These are phyloP conservation scores for Saksenaea vasiformis DNA, from an alignment of 371 early-diverging fungal species.

Conservation along the genomic window DNA sequence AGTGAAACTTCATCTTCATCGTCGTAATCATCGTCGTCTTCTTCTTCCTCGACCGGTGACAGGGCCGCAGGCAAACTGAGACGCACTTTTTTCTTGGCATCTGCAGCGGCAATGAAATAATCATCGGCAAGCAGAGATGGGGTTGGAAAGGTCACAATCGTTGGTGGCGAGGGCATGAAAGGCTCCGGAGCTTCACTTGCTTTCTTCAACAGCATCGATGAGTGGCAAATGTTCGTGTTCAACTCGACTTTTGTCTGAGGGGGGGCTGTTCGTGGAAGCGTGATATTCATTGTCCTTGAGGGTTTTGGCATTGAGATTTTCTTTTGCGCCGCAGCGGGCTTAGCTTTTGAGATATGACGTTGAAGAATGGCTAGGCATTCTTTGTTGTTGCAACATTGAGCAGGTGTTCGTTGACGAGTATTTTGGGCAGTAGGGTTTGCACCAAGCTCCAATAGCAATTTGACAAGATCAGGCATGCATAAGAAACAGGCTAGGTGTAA, in stretches of 20 bases:
- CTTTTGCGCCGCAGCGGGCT: background rate
- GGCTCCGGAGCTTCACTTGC: background rate
- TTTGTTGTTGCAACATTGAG: conserved; percentile 64
- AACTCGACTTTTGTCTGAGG: background rate
- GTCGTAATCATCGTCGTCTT: conserved; percentile 6
- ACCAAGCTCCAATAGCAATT: conserved; percentile 60
- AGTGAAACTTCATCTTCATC: background rate
- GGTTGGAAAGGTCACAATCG: background rate
- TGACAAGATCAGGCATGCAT: conserved; percentile 71
- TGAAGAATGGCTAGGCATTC: background rate
- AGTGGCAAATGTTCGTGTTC: background rate
- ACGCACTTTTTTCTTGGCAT: conserved; percentile 1
- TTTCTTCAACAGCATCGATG: background rate
- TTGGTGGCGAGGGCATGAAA: background rate
- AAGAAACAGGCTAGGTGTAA: conserved; percentile 72
- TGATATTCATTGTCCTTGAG: background rate
- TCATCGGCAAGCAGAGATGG: background rate
- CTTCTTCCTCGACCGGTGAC: conserved; percentile 6
- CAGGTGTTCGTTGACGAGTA: conserved; percentile 62
- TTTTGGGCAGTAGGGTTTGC: conserved; percentile 63
- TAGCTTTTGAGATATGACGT: background rate
- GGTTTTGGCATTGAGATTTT: background rate
- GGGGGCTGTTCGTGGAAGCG: background rate
- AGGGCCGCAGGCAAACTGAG: conserved; percentile 2
- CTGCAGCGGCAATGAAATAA: background rate